These are phyloP conservation scores for Starmera caribaea DNA, from an alignment of 805 yeast genomes.

Conservation along the genomic window DNA sequence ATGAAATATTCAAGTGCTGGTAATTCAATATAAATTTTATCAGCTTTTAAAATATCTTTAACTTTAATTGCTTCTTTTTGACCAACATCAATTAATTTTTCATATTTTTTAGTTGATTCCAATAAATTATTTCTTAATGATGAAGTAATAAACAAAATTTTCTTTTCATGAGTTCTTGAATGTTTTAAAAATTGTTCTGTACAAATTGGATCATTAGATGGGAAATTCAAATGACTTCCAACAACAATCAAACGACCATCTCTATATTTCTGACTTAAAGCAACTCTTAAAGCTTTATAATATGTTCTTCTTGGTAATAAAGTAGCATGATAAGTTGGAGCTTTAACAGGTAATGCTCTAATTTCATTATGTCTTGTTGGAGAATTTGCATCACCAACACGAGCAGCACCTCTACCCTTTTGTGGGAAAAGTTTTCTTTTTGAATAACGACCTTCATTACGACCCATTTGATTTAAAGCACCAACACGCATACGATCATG, in stretches of 20 bases:
- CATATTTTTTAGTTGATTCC: conserved; percentile 42
- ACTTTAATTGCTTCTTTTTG: conserved; percentile 75
- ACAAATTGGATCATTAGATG: conserved; percentile 31
- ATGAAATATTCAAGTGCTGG: conserved; percentile 59
- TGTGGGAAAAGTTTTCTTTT: conserved; percentile 78
- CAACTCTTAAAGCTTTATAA: conserved; percentile 66
- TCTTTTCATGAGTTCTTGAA: conserved; percentile 38
- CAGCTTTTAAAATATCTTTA: conserved; percentile 73
- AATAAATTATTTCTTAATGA: conserved; percentile 50
- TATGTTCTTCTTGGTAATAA: conserved; percentile 67
- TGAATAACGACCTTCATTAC: conserved; percentile 79
- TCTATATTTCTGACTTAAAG: conserved; percentile 73
- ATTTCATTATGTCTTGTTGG: conserved; percentile 89
- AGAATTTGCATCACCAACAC: conserved; percentile 93
- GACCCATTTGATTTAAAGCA: conserved; percentile 75
- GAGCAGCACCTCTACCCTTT: conserved; percentile 91
- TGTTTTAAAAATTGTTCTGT: conserved; percentile 38
- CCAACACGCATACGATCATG: conserved; percentile 87
- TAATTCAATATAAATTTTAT: conserved; percentile 63
- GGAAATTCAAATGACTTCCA: conserved; percentile 34
- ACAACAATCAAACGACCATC: conserved; percentile 63
- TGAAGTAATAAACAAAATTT: conserved; percentile 62
- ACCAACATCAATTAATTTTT: conserved; percentile 50
- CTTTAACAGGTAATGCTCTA: conserved; percentile 78
- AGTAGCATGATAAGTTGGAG: conserved; percentile 84